These are phyloP conservation scores for Wickerhamomyces sp. DNA, from an alignment of 1,139 yeast genomes.

Conservation along the genomic window DNA sequence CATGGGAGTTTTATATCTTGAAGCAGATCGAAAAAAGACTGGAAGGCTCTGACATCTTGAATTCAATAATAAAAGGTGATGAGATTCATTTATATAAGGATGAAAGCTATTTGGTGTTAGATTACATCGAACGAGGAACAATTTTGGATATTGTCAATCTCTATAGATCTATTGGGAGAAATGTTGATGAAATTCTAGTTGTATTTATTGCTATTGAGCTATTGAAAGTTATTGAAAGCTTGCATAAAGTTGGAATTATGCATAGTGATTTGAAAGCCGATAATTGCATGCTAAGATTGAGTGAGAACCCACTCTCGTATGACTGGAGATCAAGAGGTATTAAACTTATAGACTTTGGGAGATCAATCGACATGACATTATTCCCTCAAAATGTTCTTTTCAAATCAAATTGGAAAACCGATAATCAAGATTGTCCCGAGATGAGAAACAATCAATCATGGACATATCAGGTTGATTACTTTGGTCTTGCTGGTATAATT, in stretches of 20 bases:
- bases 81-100: slow-evolving; percentile 58
- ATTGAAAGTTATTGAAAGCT: slow-evolving; percentile 50
- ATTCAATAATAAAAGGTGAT: slow-evolving; percentile 48
- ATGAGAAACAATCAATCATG: slow-evolving; percentile 62
- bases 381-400: slow-evolving; percentile 52
- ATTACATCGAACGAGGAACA: slow-evolving; percentile 72
- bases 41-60: slow-evolving; percentile 23
- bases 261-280: slow-evolving; percentile 90
- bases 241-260: slow-evolving; percentile 63
- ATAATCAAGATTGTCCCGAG: slow-evolving; percentile 73
- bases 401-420: slow-evolving; percentile 57
- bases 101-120: slow-evolving; percentile 70
- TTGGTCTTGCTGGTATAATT: slow-evolving; percentile 73
- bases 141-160: slow-evolving; percentile 66
- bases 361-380: slow-evolving; percentile 68
- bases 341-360: slow-evolving; percentile 76
- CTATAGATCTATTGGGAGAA: slow-evolving; percentile 29
- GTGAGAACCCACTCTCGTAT: slow-evolving; percentile 29
- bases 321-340: slow-evolving; percentile 55
- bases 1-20: slow-evolving; percentile 82
- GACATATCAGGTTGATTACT: slow-evolving; percentile 83
- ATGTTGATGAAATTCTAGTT: slow-evolving; percentile 57
- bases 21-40: slow-evolving; percentile 46
- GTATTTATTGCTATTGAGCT: slow-evolving; percentile 64
- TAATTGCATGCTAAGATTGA: slow-evolving; percentile 73